phyloP scores from a whole-genome alignment of 2,329 filamentous ascomycete genomes.

The Trichophyton simii region DNA sequence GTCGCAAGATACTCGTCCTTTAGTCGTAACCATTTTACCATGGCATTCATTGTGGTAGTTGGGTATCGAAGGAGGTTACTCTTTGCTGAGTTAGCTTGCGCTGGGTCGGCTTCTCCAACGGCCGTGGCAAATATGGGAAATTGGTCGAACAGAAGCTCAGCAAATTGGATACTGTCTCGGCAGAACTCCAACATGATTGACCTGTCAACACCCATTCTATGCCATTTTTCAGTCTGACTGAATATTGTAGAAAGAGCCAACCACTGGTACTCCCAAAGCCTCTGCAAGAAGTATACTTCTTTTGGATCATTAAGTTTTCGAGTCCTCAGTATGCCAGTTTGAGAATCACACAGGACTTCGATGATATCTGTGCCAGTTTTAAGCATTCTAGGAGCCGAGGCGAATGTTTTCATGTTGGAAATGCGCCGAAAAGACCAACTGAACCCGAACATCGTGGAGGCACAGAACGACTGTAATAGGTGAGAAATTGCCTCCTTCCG shows the following conservation, averaged over 20 bases:
- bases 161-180: conserved; percentile 87
- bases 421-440: conserved; percentile 46
- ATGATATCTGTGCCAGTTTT: conserved; percentile 51
- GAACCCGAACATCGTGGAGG: conserved; percentile 44
- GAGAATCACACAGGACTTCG: conserved; percentile 51
- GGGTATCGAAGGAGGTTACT: conserved; percentile 53
- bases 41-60: conserved; percentile 49
- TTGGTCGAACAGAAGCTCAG: conserved; percentile 70
- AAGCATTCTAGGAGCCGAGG: conserved; percentile 47
- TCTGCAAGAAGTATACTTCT: conserved; percentile 55
- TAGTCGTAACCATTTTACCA: conserved; percentile 80
- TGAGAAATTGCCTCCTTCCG: conserved; percentile 49
- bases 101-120: conserved; percentile 37
- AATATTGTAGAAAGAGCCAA: conserved; percentile 68
- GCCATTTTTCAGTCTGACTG: conserved; percentile 72
- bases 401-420: conserved; percentile 45
- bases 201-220: conserved; percentile 55
- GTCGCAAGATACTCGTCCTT: conserved; percentile 76
- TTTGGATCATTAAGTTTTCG: conserved; percentile 42
- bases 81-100: conserved; percentile 29
- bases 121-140: conserved; percentile 72
- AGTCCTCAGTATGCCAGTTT: conserved; percentile 49
- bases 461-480: conserved; percentile 45
- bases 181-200: conserved; percentile 80
- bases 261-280: conserved; percentile 82